A percentile compares a stretch with the other conserved stretches of the same genome.
These are phyloP conservation scores for Paecilomyces sp. DNA, from an alignment of 2,329 filamentous ascomycete genomes.

Conservation along the genomic window DNA sequence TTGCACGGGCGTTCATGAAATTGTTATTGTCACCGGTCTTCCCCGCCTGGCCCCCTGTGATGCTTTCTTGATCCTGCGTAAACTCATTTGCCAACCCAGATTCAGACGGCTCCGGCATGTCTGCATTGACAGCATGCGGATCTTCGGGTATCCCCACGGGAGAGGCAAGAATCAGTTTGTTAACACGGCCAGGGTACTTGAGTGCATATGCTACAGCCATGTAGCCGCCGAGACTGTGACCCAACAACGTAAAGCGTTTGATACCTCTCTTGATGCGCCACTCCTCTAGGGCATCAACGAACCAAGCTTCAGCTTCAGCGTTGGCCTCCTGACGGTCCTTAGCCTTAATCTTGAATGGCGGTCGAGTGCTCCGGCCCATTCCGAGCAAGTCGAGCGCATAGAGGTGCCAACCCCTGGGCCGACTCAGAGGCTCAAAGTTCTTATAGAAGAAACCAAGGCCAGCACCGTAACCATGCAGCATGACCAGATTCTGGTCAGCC, in stretches of 20 bases:
- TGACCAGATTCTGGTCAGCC: slow-evolving; percentile 79
- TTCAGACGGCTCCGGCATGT: slow-evolving; percentile 68
- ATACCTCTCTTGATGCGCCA: slow-evolving; percentile 86
- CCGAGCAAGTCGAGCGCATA: slow-evolving; percentile 93
- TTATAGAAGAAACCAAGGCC: slow-evolving; percentile 97
- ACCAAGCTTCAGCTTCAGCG: slow-evolving; percentile 87
- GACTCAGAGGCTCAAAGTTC: slow-evolving; percentile 84
- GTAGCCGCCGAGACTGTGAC: slow-evolving; percentile 91
- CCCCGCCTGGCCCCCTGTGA: slow-evolving; percentile 16
- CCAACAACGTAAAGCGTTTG: slow-evolving; percentile 86
- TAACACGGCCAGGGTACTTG: slow-evolving; percentile 89
- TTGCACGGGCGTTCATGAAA: slow-evolving; percentile 44
- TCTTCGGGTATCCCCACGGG: slow-evolving; percentile 94
- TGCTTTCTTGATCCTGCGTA: slow-evolving; percentile 60
- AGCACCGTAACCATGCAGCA: slow-evolving; percentile 94
- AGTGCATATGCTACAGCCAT: slow-evolving; percentile 90
- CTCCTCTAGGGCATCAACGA: slow-evolving; percentile 91
- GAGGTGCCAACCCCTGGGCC: slow-evolving; percentile 73
- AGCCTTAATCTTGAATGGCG: slow-evolving; percentile 74
- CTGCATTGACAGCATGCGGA: slow-evolving; percentile 75
- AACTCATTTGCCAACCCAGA: slow-evolving; percentile 73
- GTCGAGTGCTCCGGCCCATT: slow-evolving; percentile 83
- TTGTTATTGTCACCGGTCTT: slow-evolving; percentile 45
- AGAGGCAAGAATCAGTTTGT: slow-evolving; percentile 92
- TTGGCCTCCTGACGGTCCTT: slow-evolving; percentile 77